phyloP scores from a whole-genome alignment of 345 rosid genomes.

The Tarenaya hassleriana region DNA sequence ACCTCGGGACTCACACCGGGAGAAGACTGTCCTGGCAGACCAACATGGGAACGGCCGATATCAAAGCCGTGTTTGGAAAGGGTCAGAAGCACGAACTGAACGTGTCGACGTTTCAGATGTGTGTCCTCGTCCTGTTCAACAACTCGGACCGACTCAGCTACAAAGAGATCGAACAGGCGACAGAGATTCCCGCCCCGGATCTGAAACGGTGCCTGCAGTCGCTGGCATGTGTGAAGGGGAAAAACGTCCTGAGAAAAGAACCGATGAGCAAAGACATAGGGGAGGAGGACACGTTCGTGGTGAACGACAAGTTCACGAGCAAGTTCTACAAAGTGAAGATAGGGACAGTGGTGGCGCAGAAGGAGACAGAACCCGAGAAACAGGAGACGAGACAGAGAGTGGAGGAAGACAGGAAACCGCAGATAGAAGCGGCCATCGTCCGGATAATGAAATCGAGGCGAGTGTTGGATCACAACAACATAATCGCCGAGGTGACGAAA shows the following conservation, averaged over 20 bases:
- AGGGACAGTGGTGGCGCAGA: conserved; percentile 96
- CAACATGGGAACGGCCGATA: conserved; percentile 79
- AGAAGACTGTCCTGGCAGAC: conserved; percentile 82
- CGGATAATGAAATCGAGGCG: conserved; percentile 98
- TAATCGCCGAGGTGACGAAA: conserved; percentile 89
- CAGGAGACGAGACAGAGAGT: conserved; percentile 98
- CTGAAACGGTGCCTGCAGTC: conserved; percentile 92
- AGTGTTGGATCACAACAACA: conserved; percentile 88
- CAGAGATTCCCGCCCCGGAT: conserved; percentile 80
- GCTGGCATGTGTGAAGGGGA: conserved; percentile 85
- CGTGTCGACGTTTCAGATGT: conserved; percentile 97
- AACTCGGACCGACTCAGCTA: conserved; percentile 78
- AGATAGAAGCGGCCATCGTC: conserved; percentile 96
- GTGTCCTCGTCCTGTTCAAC: conserved; percentile 88
- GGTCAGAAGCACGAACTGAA: conserved; percentile 98
- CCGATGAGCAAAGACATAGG: conserved; percentile 97
- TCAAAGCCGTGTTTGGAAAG: conserved; percentile 65
- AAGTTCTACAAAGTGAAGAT: conserved; percentile 96
- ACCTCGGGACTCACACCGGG: conserved; percentile 81
- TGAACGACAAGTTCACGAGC: conserved; percentile 88
- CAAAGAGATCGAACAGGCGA: conserved; percentile 91
- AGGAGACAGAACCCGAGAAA: conserved; percentile 96
- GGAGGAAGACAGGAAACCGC: conserved; percentile 97
- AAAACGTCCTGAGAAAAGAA: conserved; percentile 85
- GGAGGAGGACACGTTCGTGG: conserved; percentile 74